Evolutionary conservation across 2,329 filamentous ascomycete species (phyloP).

Genomic region (Periconia macrospinosa): DNA sequence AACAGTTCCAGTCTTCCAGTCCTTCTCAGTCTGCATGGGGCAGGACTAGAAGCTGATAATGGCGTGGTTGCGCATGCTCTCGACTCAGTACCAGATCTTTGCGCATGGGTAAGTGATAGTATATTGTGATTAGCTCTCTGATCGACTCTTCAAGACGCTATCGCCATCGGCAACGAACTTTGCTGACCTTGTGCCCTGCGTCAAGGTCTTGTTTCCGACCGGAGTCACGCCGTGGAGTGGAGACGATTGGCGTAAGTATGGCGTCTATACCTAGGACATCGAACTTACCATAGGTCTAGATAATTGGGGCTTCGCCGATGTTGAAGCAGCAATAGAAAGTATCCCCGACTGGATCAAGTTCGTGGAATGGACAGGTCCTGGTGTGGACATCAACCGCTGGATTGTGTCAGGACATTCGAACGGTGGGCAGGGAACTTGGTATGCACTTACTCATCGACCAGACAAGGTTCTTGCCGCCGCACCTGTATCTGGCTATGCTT

Average conservation of each 20-base stretch:
- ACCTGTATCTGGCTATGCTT: conserved; percentile 61
- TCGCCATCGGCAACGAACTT: too few species aligned
- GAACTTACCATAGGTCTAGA: conserved; percentile 32
- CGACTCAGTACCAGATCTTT: conserved; percentile 54
- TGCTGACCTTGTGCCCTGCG: background rate
- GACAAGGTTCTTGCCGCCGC: conserved; percentile 60
- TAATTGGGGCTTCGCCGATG: conserved; percentile 59
- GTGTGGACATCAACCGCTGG: conserved; percentile 51
- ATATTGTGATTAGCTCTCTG: background rate
- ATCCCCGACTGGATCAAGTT: conserved; percentile 55
- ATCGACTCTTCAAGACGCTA: too few species aligned
- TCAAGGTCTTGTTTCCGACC: background rate
- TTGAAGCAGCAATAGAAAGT: conserved; percentile 54
- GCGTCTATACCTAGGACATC: background rate
- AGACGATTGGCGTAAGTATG: conserved; percentile 60
- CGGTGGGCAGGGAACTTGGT: conserved; percentile 63
- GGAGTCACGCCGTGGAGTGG: conserved; percentile 61
- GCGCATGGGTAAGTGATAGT: conserved; percentile 50
- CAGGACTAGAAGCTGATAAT: conserved; percentile 58
- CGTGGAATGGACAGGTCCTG: conserved; percentile 52
- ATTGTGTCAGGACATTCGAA: conserved; percentile 62
- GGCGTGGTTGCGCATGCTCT: conserved; percentile 51
- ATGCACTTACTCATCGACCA: conserved; percentile 57
- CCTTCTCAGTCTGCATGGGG: conserved; percentile 58
- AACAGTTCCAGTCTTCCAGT: conserved; percentile 46